Base-by-base conservation (phyloP, 2,329 filamentous ascomycete species). In the Chaetomium globosum region DNA sequence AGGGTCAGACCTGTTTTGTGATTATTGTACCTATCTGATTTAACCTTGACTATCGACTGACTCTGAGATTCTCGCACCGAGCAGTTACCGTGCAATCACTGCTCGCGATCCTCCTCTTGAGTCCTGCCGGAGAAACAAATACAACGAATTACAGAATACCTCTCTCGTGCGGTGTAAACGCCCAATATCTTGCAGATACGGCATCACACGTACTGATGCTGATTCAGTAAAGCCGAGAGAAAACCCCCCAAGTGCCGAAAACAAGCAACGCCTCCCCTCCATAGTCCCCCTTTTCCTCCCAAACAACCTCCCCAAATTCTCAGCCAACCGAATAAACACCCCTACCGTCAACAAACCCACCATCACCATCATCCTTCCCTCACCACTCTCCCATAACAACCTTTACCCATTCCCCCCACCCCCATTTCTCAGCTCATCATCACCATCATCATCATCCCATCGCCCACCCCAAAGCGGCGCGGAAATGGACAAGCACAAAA, bases 401-500 rank as follows among this genome's bases (percentile, higher is more conserved):
- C 39, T 19, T 6, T n/a, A 43, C 16, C 5, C 39, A 43, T 19
- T 19, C 36, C 16, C 9, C 33, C 33, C 12, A 12, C 5, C 33
- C 39, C n/a, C 7, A n/a, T 21, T n/a, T 16, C 12, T 58, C 46
- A 58, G 8, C 3, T 12, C 33, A n/a, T 54, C 13, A 7, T 13
- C 6, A 31, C 1, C 5, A 10, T 33, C 30, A 13, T 57, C 43
- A 2, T 16, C 10, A 19, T n/a, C 9, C 16, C 26, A 26, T 26
- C 26, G 2, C 4, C 26, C 26, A 26, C 26, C 26, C 26, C 26
- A 26, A 36, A 13, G 13, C 23, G 39, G 28, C 26, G 51, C 71
- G 52, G 1, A 80, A 79, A 58, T 78, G 75, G 0, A 77, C 76
- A 0, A 81, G 65, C 2, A 78, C 68, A 65, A 78, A 82, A 26